Conservation (phyloP, 2,329 filamentous ascomycete species). For the Nemania abortiva region DNA sequence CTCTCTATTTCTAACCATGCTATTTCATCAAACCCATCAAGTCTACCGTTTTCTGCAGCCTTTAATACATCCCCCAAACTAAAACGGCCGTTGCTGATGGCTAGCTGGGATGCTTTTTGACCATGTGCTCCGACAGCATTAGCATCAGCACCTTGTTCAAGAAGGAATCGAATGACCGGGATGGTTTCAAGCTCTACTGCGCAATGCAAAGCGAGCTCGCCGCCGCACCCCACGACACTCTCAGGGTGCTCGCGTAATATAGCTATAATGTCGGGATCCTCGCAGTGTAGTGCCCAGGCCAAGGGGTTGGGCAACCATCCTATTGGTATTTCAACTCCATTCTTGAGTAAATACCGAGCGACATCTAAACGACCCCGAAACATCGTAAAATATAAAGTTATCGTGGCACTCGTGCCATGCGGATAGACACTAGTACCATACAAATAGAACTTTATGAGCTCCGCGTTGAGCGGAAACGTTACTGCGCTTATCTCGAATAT, state of each 20-base stretch:
- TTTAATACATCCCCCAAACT: neutral
- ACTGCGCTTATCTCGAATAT: neutral
- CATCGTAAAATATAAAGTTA: neutral
- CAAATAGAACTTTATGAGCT: neutral
- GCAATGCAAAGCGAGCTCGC: slow-evolving; percentile 3
- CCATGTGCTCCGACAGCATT: neutral
- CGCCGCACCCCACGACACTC: slow-evolving; percentile 5
- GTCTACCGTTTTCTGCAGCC: neutral
- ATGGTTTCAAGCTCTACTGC: neutral
- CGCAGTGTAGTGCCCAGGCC: neutral
- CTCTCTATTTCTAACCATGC: neutral
- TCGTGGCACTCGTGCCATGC: neutral
- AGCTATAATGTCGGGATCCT: neutral
- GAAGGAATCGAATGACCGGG: slow-evolving; percentile 6
- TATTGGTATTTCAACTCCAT: neutral
- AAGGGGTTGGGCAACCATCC: neutral
- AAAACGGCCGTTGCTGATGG: neutral
- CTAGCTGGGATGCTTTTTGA: slow-evolving; percentile 1
- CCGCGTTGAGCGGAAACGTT: neutral
- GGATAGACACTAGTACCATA: too few species aligned
- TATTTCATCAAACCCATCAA: neutral
- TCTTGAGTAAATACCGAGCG: neutral
- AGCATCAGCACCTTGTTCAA: slow-evolving; percentile 4
- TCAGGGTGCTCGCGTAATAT: neutral
- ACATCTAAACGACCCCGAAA: neutral